phyloP scores from a whole-genome alignment of 495 filamentous ascomycete genomes.

The Daldinia bambusicola region DNA sequence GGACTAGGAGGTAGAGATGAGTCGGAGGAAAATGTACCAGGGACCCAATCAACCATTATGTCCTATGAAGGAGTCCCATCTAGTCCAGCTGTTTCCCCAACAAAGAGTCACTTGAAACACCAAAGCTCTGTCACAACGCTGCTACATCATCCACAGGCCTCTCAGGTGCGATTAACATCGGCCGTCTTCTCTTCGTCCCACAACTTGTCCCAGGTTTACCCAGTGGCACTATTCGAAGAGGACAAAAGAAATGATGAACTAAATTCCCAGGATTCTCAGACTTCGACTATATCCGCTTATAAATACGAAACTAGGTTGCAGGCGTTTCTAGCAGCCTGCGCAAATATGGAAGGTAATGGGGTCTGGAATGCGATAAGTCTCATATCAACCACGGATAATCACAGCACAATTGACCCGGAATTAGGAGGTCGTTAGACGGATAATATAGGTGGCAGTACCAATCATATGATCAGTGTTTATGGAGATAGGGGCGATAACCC shows the following conservation, averaged over 20 bases:
- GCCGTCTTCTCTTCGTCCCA: background rate
- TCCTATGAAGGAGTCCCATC: background rate
- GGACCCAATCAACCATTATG: constrained; percentile 1
- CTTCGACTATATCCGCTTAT: constrained; percentile 44
- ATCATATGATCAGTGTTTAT: constrained; percentile 17
- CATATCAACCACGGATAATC: constrained; percentile 53
- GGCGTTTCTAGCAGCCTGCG: constrained; percentile 45
- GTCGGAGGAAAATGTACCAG: background rate
- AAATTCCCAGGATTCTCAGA: constrained; percentile 44
- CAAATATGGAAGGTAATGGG: constrained; percentile 43
- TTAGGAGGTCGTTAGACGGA: constrained; percentile 24
- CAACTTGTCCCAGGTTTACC: constrained; percentile 3
- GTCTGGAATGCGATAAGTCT: constrained; percentile 43
- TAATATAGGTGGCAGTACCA: background rate
- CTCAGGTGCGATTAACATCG: background rate
- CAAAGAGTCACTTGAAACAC: background rate
- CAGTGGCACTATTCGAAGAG: background rate
- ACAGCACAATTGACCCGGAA: constrained; percentile 49
- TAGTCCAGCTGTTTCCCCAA: background rate
- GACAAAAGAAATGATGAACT: constrained; percentile 19
- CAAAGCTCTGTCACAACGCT: background rate
- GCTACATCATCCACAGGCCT: background rate
- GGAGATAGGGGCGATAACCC: background rate
- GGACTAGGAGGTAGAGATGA: background rate
- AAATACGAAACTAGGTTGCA: constrained; percentile 45